Evolutionary conservation across 208 protist species (phyloP), one percentile per base, ranked within the genome.

Genomic region (Trypanosoma avium): DNA sequence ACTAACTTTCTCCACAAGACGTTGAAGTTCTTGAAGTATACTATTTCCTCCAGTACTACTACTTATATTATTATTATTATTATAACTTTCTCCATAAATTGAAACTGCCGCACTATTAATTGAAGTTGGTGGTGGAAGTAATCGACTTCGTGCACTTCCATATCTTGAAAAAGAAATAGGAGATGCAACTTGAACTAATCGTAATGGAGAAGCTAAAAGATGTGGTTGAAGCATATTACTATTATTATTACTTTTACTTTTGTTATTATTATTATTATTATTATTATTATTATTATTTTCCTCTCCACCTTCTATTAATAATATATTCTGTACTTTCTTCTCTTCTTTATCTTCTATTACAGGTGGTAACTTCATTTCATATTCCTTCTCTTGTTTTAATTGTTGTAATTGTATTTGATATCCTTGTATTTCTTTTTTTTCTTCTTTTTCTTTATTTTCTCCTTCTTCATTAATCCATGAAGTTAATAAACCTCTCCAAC

Each of bases 401-500:
- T 42, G 4, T 42, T 8, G 4, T 42, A 15, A 13, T 42, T 4
- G 12, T 33, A n/a, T 33, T 7, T 59, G 8, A 33, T 27, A 15
- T 10, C 27, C 12, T 38, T n/a, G 5, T 26, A 15, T 9, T 32
- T 4, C 19, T n/a, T 21, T 38, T 53, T 2, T 15, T 12, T 29
- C 6, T 15, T 30, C 7, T 32, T 32, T n/a, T 42, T 29, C 6
- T 15, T 30, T 1, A 24, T 32, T n/a, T 42, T 17, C 15, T 24
- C 19, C 45, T 21, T 27, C 7, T 19, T 21, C 6, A 0, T 4
- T 30, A 22, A 35, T 62, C 57, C 57, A 62, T 27, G 57, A 15
- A 21, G 45, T 29, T 9, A 69, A 33, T 32, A 69, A 36, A 15
- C 6, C n/a, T 59, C 32, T 49, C 63, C 63, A 69, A n/a, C 45